A percentile compares a stretch with the other conserved stretches of the same genome.
These are phyloP conservation scores for Fraxinus albicans DNA, from an alignment of 305 asterid genomes.

Conservation along the genomic window DNA sequence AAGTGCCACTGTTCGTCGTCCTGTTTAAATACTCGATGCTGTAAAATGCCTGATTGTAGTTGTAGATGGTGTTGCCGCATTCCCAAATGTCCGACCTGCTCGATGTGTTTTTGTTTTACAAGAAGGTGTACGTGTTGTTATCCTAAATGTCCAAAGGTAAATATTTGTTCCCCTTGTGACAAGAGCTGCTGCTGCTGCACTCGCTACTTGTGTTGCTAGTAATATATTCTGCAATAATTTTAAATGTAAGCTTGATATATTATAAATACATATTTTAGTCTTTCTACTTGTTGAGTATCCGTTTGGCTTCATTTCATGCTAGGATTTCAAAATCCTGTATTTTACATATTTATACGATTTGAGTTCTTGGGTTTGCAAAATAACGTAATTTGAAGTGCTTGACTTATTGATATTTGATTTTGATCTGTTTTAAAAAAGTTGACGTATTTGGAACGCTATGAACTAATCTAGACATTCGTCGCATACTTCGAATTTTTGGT, in stretches of 20 bases:
- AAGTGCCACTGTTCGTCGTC: constrained; percentile 24
- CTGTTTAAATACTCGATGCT: constrained; percentile 41
- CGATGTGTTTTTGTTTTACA: constrained; percentile 28
- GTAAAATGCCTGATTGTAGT: constrained; percentile 37
- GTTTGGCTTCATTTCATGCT: background rate
- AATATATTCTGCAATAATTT: background rate
- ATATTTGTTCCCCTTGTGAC: constrained; percentile 51
- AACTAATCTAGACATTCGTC: too few relatives aligned
- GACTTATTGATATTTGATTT: too few relatives aligned
- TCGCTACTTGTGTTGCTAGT: constrained; percentile 47
- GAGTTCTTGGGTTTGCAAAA: background rate
- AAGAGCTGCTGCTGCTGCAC: constrained; percentile 37
- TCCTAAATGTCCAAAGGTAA: constrained; percentile 49
- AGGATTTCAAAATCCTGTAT: background rate
- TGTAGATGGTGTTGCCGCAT: constrained; percentile 22
- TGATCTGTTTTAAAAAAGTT: background rate
- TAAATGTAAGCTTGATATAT: background rate
- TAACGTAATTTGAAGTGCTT: background rate
- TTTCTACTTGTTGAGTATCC: background rate
- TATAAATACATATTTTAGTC: background rate
- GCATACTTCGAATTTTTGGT: too few relatives aligned
- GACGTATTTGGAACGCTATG: background rate
- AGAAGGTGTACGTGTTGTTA: constrained; percentile 32
- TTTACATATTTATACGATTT: background rate
- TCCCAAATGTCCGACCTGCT: constrained; percentile 43